phyloP scores from a whole-genome alignment of 306 rosid genomes.

The Vigna trinervia region DNA sequence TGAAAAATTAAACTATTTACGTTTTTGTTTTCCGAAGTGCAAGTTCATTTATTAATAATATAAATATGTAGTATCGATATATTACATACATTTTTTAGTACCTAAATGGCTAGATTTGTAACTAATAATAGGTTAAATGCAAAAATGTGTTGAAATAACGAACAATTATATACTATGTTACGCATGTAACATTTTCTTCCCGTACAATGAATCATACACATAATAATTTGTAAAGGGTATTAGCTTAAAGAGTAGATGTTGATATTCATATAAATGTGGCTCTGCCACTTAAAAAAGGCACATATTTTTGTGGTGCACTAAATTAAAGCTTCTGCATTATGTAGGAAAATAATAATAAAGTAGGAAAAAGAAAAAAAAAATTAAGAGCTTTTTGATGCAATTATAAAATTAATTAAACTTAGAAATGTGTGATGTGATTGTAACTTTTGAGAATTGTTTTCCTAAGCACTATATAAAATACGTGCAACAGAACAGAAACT shows the following conservation, averaged over 20 bases:
- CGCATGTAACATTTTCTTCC: neutral
- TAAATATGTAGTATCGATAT: neutral
- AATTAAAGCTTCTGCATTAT: slow-evolving; percentile 38
- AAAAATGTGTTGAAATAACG: slow-evolving; percentile 11
- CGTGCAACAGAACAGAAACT: slow-evolving; percentile 8
- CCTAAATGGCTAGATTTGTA: slow-evolving; percentile 27
- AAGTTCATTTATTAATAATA: neutral
- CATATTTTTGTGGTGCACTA: slow-evolving; percentile 23
- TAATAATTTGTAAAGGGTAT: slow-evolving; percentile 25
- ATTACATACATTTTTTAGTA: slow-evolving; percentile 11
- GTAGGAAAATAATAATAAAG: slow-evolving; percentile 37
- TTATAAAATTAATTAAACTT: slow-evolving; percentile 2
- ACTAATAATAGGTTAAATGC: slow-evolving; percentile 17
- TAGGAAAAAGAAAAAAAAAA: neutral
- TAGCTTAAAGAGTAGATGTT: slow-evolving; percentile 33
- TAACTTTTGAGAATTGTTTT: slow-evolving; percentile 33
- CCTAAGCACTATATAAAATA: slow-evolving; percentile 1
- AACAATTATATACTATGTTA: slow-evolving; percentile 3
- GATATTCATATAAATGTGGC: slow-evolving; percentile 35
- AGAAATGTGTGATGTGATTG: slow-evolving; percentile 22
- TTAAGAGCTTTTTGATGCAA: neutral
- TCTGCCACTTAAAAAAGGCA: slow-evolving; percentile 43
- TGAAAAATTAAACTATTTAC: slow-evolving; percentile 21
- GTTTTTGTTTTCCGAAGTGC: slow-evolving; percentile 23
- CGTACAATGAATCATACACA: neutral